A percentile compares a stretch with the other conserved stretches of the same genome.
Conservation (phyloP, 2,329 filamentous ascomycete species). For the Fusarium stilboides region DNA sequence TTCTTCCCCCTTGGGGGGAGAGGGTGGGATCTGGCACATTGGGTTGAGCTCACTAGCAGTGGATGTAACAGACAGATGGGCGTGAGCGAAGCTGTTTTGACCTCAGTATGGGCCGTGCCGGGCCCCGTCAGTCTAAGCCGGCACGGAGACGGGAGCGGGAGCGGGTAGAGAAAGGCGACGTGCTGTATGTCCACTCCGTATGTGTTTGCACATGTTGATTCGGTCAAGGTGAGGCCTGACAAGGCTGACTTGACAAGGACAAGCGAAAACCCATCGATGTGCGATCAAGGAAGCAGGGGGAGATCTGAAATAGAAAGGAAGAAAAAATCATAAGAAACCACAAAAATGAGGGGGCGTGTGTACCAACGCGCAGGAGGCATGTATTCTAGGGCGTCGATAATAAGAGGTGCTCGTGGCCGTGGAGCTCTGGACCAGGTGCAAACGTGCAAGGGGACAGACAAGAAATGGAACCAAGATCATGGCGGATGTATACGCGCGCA, state of each 20-base stretch:
- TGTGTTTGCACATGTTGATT: slow-evolving; percentile 19
- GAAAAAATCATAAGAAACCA: background rate
- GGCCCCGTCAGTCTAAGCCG: slow-evolving; percentile 39
- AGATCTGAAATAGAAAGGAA: slow-evolving; percentile 6
- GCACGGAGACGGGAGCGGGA: slow-evolving; percentile 39
- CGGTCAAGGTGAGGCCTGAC: slow-evolving; percentile 27
- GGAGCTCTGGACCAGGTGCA: slow-evolving; percentile 31
- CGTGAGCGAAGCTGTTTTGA: slow-evolving; percentile 39
- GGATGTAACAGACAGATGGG: slow-evolving; percentile 35
- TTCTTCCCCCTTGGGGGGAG: slow-evolving; percentile 45
- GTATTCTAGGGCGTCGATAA: slow-evolving; percentile 29
- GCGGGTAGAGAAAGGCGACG: slow-evolving; percentile 42
- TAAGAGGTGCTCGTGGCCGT: slow-evolving; percentile 35
- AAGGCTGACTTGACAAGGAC: slow-evolving; percentile 20
- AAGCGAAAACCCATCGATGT: slow-evolving; percentile 21
- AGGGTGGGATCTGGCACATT: slow-evolving; percentile 49
- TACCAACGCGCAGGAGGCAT: background rate
- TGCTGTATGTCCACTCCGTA: slow-evolving; percentile 19
- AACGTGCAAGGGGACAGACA: slow-evolving; percentile 42
- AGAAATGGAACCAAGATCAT: slow-evolving; percentile 36
- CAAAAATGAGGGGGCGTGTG: slow-evolving; percentile 30
- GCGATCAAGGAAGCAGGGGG: slow-evolving; percentile 20
- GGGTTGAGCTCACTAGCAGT: slow-evolving; percentile 41
- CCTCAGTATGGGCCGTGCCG: slow-evolving; percentile 46
- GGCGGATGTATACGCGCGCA: slow-evolving; percentile 37